Evolutionary conservation across 176 grass and related monocot species (phyloP).

Genomic region (Triticum aestivum): DNA sequence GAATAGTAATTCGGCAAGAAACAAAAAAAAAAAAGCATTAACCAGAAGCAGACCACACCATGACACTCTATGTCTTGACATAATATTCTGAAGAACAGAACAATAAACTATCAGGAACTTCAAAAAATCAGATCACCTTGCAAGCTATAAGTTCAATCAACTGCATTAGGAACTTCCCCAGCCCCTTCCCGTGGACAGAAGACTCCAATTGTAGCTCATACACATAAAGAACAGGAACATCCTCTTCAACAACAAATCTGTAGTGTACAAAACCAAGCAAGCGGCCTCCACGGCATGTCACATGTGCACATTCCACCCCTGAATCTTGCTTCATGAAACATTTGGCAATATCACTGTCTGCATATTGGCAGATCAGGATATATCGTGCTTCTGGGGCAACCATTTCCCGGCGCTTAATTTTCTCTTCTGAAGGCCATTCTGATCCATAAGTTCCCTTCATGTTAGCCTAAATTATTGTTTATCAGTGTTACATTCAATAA

Average conservation of each 20-base stretch:
- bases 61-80: not conserved
- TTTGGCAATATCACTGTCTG: not conserved
- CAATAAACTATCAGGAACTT: not conserved
- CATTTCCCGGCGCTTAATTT: constrained; percentile 81
- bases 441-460: constrained; percentile 67
- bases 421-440: constrained; percentile 88
- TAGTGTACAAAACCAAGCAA: constrained; percentile 76
- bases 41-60: not conserved
- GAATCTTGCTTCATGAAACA: not conserved
- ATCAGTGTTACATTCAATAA: constrained; percentile 16
- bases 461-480: constrained; percentile 51
- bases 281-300: not conserved
- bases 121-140: constrained; percentile 51
- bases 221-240: constrained; percentile 84
- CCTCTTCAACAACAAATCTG: constrained; percentile 81
- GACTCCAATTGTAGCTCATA: constrained; percentile 85
- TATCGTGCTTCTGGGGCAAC: constrained; percentile 56
- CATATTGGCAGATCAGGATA: not conserved
- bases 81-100: not conserved
- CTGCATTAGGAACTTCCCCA: constrained; percentile 87
- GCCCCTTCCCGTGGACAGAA: constrained; percentile 62
- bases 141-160: constrained; percentile 73
- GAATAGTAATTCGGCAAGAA: not conserved
- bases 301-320: not conserved
- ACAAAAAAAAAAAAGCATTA: not conserved